Evolutionary conservation across 2,329 filamentous ascomycete species (phyloP), one percentile per base, ranked within the genome.

Genomic region (Delphinella strobiligena): DNA sequence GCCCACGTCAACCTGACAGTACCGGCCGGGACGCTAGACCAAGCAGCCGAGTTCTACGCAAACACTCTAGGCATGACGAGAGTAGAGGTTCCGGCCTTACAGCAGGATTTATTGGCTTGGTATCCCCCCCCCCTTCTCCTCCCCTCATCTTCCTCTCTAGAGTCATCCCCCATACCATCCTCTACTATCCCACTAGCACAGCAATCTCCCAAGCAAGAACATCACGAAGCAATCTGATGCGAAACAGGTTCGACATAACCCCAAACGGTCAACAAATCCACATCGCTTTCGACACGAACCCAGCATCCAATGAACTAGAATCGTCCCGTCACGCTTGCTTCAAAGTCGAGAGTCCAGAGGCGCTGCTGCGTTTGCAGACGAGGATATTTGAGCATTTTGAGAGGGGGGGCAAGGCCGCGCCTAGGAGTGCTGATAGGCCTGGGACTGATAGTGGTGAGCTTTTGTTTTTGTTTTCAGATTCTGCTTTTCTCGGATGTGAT

Each of bases 1-100:
- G 67, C 69, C 2, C 72, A 77, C 56, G 60, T 78, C 44, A 78
- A 78, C 51, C 60, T 78, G 34, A 64, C 69, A n/a, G 69, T 78
- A 8, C 72, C 73, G 0, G 51, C 53, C 0, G 68, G 63, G 41
- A 74, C 71, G 0, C 61, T 78, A 22, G 58, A 62, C 15, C 59
- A 62, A 9, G 74, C 74, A 2, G 56, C 61, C 15, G 61, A 61
- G 8, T 78, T 78, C 58, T 78, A 78, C 55, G 64, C 58, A 40
- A 51, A 55, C 1, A 78, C 74, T 0, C 62, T 80, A 1, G 74
- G 72, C 10, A 62, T 80, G 4, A 66, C 57, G 4, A 55, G 67
- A 2, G 61, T 67, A 3, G 53, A 68, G 1, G 75, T 78, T 1
- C 75, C 75, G 0, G 55, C 57, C 2, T 51, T 67, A 1, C 72